Evolutionary conservation across 305 asterid species (phyloP).

Genomic region (Fraxinus albicans): DNA sequence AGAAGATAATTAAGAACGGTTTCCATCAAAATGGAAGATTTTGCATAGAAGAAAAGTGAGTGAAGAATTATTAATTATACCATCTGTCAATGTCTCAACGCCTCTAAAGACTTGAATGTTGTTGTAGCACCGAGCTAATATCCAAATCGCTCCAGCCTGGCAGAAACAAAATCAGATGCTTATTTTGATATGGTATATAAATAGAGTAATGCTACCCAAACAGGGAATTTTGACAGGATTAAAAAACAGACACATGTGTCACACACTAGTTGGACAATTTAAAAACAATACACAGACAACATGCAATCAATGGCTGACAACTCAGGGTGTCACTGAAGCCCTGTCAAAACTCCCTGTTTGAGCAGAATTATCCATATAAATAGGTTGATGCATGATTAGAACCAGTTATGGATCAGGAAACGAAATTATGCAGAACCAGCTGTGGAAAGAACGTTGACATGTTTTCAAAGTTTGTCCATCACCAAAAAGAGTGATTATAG

Average conservation of each 20-base stretch:
- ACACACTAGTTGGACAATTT: no score
- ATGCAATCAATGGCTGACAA: no score
- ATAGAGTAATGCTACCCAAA: no score
- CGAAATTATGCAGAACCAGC: background rate
- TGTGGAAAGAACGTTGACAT: background rate
- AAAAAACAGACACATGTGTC: no score
- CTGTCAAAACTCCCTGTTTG: no score
- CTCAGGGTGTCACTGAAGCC: no score
- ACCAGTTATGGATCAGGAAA: background rate
- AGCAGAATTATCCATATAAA: no score
- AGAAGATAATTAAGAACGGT: background rate
- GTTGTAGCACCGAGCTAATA: constrained; percentile 90
- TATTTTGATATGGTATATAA: background rate
- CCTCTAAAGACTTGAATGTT: constrained; percentile 88
- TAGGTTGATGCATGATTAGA: background rate
- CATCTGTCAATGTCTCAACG: constrained; percentile 91
- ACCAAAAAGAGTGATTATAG: background rate
- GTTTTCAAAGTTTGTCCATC: background rate
- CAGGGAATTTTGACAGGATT: no score
- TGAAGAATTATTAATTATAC: constrained; percentile 42
- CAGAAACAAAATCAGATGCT: constrained; percentile 29
- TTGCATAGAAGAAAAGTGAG: constrained; percentile 11
- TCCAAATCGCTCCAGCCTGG: constrained; percentile 92
- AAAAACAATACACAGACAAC: no score
- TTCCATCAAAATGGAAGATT: constrained; percentile 11